Conservation (phyloP, 768 basidiomycete genomes). For the Termitomyces sp. region DNA sequence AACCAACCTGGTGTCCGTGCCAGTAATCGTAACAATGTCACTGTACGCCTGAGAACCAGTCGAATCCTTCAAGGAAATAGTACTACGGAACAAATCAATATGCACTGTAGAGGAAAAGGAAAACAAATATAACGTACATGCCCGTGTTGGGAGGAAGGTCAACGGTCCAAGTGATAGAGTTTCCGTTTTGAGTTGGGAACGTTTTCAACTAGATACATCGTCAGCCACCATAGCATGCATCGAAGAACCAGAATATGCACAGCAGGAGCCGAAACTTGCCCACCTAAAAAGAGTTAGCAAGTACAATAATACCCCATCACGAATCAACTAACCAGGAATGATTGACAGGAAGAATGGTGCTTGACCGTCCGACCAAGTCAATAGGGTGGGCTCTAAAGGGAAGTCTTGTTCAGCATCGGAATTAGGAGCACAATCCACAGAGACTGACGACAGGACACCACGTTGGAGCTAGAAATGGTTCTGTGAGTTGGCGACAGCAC, state of each 20-base stretch:
- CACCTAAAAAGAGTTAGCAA: conserved; percentile 30
- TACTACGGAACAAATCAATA: conserved; percentile 27
- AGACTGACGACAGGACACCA: conserved; percentile 47
- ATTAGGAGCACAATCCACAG: neutral
- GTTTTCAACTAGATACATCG: conserved; percentile 38
- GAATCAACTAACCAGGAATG: conserved; percentile 46
- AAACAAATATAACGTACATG: conserved; percentile 36
- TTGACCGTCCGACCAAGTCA: conserved; percentile 47
- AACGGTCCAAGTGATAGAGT: conserved; percentile 47
- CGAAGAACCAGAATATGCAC: conserved; percentile 27
- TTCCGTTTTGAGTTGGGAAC: conserved; percentile 41
- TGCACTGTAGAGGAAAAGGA: neutral
- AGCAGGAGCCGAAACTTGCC: conserved; percentile 43
- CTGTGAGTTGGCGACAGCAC: neutral
- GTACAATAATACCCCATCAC: neutral
- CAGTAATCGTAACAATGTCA: conserved; percentile 38
- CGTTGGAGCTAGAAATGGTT: conserved; percentile 22
- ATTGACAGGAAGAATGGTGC: conserved; percentile 56
- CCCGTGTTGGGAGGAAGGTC: conserved; percentile 36
- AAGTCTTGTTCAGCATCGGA: neutral
- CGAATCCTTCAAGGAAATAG: conserved; percentile 50
- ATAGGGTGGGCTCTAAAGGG: conserved; percentile 51
- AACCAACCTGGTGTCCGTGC: conserved; percentile 29
- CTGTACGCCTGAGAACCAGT: conserved; percentile 50
- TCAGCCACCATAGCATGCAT: neutral